phyloP scores from a whole-genome alignment of 2,329 filamentous ascomycete species.

The Fusarium siculi region DNA sequence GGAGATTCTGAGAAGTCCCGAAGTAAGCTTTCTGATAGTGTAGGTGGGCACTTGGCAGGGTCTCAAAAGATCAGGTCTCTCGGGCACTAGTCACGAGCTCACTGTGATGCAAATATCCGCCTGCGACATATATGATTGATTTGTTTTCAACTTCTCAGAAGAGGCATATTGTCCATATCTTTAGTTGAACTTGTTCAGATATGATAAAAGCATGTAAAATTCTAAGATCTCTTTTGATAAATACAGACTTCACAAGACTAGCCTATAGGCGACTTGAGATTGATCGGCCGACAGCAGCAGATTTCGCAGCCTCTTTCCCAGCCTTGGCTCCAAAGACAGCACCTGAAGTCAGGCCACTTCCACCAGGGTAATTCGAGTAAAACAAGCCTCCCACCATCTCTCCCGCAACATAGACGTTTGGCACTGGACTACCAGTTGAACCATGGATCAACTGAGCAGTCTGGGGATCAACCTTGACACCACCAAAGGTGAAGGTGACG shows the following conservation, averaged over 20 bases:
- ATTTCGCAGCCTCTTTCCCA: conserved; percentile 8
- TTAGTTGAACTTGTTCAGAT: fast-evolving
- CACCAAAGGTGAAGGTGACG: conserved; percentile 10
- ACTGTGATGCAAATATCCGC: too few relatives aligned
- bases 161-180: fast-evolving
- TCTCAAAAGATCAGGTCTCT: too few relatives aligned
- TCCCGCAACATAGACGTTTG: conserved; percentile 1
- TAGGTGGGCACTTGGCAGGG: background rate
- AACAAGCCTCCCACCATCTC: conserved; percentile 16
- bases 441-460: conserved; percentile 1
- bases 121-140: too few relatives aligned
- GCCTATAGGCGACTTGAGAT: background rate
- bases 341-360: conserved; percentile 13
- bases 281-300: fast-evolving
- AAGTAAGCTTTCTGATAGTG: conserved; percentile 7
- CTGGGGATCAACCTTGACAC: conserved; percentile 10
- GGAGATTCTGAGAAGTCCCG: conserved; percentile 9
- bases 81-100: fast-evolving
- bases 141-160: background rate
- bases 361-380: conserved; percentile 14
- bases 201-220: fast-evolving
- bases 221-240: fast-evolving
- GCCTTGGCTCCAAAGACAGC: conserved; percentile 14
- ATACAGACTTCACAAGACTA: background rate
- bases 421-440: background rate